Evolutionary conservation across 345 rosid genomes (phyloP).

Genomic region (Eucalyptus urophylla): DNA sequence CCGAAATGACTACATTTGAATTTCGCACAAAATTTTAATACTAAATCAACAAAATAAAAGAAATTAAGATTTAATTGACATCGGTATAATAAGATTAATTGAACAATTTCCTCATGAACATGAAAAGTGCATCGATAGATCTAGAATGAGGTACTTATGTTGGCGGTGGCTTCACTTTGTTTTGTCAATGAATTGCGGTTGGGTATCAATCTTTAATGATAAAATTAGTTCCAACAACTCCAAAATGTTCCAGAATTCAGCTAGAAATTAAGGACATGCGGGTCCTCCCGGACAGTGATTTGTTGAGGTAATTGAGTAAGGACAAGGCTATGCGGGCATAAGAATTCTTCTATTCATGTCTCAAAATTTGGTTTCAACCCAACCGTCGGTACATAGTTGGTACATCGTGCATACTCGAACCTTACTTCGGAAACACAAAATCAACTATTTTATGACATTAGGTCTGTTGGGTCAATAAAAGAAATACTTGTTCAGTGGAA

Average conservation of each 20-base stretch:
- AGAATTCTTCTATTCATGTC: not conserved
- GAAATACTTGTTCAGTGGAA: not conserved
- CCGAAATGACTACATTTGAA: not conserved
- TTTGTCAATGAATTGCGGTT: not conserved
- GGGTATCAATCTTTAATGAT: not conserved
- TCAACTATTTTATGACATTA: not conserved
- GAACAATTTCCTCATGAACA: fast-evolving
- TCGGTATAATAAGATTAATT: fast-evolving
- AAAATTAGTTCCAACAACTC: not conserved
- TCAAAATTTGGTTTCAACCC: not conserved
- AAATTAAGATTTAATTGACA: fast-evolving
- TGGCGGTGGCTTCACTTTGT: not conserved
- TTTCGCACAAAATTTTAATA: not conserved
- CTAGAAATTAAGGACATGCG: not conserved
- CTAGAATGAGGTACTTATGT: not conserved
- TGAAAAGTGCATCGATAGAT: not conserved
- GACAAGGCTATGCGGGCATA: not conserved
- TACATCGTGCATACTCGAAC: not conserved
- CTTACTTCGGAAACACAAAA: not conserved
- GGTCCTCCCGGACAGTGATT: not conserved
- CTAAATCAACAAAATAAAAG: not conserved
- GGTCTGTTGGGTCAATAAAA: not conserved
- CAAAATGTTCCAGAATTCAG: not conserved
- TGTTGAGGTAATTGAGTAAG: not conserved
- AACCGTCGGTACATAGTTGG: not conserved